phyloP scores from a whole-genome alignment of 169 alveolate genomes.

The Ichthyophthirius multifiliis region DNA sequence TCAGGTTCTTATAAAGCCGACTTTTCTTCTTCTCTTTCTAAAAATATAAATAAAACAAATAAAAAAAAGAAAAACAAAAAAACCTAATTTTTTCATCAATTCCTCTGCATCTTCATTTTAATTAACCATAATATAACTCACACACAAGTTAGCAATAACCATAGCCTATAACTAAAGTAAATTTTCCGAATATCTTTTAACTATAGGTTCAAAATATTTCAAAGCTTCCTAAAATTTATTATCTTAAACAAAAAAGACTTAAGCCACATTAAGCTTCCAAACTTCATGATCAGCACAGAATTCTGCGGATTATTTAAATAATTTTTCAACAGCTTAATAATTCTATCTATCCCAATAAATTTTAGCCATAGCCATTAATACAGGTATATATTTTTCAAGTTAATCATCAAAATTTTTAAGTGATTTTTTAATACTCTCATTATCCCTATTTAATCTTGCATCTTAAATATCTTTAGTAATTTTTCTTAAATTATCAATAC shows the following conservation, averaged over 20 bases:
- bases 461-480: slow-evolving; percentile 82
- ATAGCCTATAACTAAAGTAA: slow-evolving; percentile 87
- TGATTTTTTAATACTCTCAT: slow-evolving; percentile 75
- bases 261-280: slow-evolving; percentile 91
- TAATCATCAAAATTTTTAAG: slow-evolving; percentile 78
- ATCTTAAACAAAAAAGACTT: slow-evolving; percentile 90
- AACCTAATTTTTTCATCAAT: slow-evolving; percentile 72
- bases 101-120: slow-evolving; percentile 91
- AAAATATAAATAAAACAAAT: neutral
- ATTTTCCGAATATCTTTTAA: slow-evolving; percentile 79
- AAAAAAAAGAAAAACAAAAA: neutral
- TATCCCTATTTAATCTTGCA: slow-evolving; percentile 81
- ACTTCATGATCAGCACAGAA: slow-evolving; percentile 90
- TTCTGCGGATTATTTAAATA: slow-evolving; percentile 88
- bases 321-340: slow-evolving; percentile 85
- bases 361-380: slow-evolving; percentile 90
- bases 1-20: slow-evolving; percentile 74
- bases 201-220: slow-evolving; percentile 89
- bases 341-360: slow-evolving; percentile 90
- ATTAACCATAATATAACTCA: slow-evolving; percentile 88
- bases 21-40: slow-evolving; percentile 85
- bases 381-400: slow-evolving; percentile 86
- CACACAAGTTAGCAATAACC: slow-evolving; percentile 91
- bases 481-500: slow-evolving; percentile 75
- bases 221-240: slow-evolving; percentile 81